Conservation (phyloP, 139 green algal species). For the Chlorella vulgaris region DNA sequence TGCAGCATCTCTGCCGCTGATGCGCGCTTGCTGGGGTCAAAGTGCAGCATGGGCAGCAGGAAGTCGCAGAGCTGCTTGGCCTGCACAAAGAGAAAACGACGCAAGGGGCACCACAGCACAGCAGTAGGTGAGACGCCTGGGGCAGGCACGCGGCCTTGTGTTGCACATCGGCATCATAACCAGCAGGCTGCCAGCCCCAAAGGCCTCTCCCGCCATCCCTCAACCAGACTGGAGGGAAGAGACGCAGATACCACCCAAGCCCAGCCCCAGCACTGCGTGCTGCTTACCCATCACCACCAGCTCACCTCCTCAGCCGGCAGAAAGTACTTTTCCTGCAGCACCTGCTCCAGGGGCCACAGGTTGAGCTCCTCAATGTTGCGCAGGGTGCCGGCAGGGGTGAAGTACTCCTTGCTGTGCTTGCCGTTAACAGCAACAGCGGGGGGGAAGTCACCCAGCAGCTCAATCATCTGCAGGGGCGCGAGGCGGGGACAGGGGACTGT, state of each 20-base stretch:
- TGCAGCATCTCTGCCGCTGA: conserved; percentile 84
- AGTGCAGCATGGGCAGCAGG: conserved; percentile 93
- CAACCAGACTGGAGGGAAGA: no score
- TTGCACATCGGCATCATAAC: no score
- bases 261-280: background rate
- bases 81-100: conserved; percentile 39
- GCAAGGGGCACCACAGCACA: background rate
- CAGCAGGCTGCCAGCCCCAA: no score
- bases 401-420: conserved; percentile 86
- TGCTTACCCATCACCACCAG: no score
- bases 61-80: conserved; percentile 82
- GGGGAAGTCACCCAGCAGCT: conserved; percentile 91
- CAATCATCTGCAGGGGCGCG: conserved; percentile 80
- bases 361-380: conserved; percentile 82
- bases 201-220: no score
- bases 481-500: background rate
- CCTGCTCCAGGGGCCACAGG: conserved; percentile 79
- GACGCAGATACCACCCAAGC: background rate
- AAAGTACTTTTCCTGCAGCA: conserved; percentile 95
- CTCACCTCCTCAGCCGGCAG: conserved; percentile 81
- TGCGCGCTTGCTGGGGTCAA: conserved; percentile 77
- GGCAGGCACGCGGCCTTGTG: no score
- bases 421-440: conserved; percentile 73
- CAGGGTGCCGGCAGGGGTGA: conserved; percentile 90
- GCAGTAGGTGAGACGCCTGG: no score